These are phyloP conservation scores for Echinochloa phyllopogon DNA, from an alignment of 176 grass and related monocot genomes.

Conservation along the genomic window DNA sequence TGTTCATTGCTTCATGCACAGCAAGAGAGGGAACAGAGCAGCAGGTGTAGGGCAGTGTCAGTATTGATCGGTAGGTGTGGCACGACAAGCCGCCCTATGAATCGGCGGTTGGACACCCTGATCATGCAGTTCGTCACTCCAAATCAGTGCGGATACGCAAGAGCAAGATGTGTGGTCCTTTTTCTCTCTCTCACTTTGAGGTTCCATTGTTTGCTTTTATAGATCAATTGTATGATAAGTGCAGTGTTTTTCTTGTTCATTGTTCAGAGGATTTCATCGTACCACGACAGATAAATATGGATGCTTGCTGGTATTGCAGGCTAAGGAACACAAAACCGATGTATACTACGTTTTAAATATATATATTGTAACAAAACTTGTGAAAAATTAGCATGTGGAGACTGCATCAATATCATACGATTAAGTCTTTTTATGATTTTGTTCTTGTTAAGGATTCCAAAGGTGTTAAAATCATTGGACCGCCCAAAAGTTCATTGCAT, in stretches of 20 bases:
- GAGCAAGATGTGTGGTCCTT: not conserved
- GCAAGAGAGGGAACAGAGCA: not conserved
- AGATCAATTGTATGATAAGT: too few relatives aligned
- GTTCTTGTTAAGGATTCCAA: too few relatives aligned
- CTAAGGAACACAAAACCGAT: not conserved
- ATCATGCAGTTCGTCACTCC: constrained; percentile 19
- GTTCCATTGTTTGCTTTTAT: too few relatives aligned
- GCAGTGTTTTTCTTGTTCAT: not conserved
- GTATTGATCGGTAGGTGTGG: not conserved
- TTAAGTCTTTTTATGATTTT: too few relatives aligned
- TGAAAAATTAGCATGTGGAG: too few relatives aligned
- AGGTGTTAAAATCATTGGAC: too few relatives aligned
- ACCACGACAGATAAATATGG: not conserved
- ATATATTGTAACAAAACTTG: too few relatives aligned
- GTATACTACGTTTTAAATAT: not conserved
- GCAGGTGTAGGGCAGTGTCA: constrained; percentile 12
- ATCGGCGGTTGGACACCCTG: constrained; percentile 19
- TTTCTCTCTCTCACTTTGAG: too few relatives aligned
- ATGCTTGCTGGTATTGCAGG: not conserved
- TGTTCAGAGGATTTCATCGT: not conserved
- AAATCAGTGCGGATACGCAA: not conserved
- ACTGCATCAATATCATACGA: too few relatives aligned
- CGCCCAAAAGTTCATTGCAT: too few relatives aligned
- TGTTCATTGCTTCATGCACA: not conserved
- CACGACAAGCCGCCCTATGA: not conserved